A percentile compares a stretch with the other conserved stretches of the same genome.
These are phyloP conservation scores for Bruguiera parviflora DNA, from an alignment of 345 rosid species.

Conservation along the genomic window DNA sequence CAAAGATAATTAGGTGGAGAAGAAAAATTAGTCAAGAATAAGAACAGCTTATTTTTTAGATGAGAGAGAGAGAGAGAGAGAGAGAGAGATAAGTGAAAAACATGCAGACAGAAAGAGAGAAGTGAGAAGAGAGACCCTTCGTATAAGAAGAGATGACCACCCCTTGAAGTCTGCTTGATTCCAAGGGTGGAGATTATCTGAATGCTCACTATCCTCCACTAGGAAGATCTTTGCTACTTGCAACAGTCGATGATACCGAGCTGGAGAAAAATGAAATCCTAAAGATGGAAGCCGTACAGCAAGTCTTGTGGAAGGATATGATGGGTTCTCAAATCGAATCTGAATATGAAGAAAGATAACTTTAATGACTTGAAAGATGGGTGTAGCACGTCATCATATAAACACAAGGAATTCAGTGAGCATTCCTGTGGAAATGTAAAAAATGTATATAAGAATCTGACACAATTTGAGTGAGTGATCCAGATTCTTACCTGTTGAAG, in stretches of 20 bases:
- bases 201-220: constrained; percentile 49
- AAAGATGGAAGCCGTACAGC: constrained; percentile 79
- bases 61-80: neutral
- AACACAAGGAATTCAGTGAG: neutral
- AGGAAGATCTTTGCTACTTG: constrained; percentile 76
- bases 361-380: constrained; percentile 8
- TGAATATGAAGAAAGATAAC: constrained; percentile 28
- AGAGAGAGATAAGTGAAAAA: too few relatives aligned
- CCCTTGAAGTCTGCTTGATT: constrained; percentile 93
- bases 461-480: constrained; percentile 9
- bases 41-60: neutral
- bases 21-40: neutral
- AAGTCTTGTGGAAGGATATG: constrained; percentile 82
- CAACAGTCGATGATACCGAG: constrained; percentile 97
- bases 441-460: neutral
- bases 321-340: constrained; percentile 76
- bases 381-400: constrained; percentile 1
- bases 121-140: constrained; percentile 57
- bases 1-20: constrained; percentile 2
- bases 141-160: constrained; percentile 65
- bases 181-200: constrained; percentile 66
- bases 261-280: constrained; percentile 96
- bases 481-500: constrained; percentile 72
- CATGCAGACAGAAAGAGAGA: neutral
- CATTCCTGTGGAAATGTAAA: constrained; percentile 1